Base-by-base conservation (phyloP, 495 filamentous ascomycete species). In the Lophium mytilinum region DNA sequence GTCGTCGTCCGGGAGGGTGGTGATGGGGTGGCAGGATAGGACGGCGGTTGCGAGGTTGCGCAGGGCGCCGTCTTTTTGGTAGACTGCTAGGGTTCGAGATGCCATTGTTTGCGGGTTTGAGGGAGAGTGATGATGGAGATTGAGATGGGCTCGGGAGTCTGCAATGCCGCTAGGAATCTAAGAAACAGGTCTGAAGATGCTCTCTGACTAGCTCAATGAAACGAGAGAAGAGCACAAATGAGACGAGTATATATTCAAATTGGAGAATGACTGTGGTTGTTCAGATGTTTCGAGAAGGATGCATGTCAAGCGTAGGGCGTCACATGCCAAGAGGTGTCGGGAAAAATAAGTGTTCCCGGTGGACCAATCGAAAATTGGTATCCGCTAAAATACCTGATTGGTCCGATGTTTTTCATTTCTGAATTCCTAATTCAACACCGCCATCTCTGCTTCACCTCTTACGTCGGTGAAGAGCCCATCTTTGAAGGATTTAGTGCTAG, bases 61-160 rank as follows among this genome's bases (percentile, higher is more conserved):
- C 9, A 80, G 76, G 43, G 76, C 72, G 37, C 73, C 72, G 59
- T 83, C 73, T 43, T 81, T 73, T 57, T 83, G 80, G 61, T 77
- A 84, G 21, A 75, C 70, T 17, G 80, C 70, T 30, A 30, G 24
- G 2, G 24, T 30, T 30, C 24, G 24, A 2, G 24, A 30, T 30
- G 24, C 24, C 24, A 30, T 30, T 30, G 24, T 30, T 30, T 30
- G 24, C 2, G 24, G 6, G 24, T n/a, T n/a, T n/a, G n/a, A 6
- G 6, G 24, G 24, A 30, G 24, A 30, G 24, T 30, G 24, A 30
- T 6, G 24, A 30, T 30, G 24, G 24, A 30, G 24, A 30, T 30
- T 30, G 24, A 6, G 24, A 30, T 30, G 24, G 24, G 24, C 6
- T 30, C 24, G 24, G 24, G 6, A 30, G 24, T 30, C 24, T 30